Evolutionary conservation across 2,329 filamentous ascomycete species (phyloP).

Genomic region (Ophiostoma sp.): DNA sequence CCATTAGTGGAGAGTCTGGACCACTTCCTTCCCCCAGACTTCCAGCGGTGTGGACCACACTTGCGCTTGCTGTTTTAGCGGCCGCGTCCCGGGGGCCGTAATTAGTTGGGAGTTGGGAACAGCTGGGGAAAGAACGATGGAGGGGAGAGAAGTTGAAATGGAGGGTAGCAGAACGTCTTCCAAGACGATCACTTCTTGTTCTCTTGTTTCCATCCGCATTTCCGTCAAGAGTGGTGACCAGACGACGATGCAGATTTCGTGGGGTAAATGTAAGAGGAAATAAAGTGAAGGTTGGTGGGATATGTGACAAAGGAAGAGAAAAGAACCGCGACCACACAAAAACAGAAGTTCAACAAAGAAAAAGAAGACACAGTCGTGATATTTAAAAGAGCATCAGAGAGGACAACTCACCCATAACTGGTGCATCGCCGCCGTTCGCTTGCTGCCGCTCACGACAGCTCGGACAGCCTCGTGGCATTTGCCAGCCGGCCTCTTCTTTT

Average conservation of each 20-base stretch:
- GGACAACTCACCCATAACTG: conserved; percentile 8
- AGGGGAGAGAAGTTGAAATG: not conserved
- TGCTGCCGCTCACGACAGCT: conserved; percentile 17
- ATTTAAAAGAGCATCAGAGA: not conserved
- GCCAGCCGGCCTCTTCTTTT: not conserved
- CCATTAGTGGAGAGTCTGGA: not conserved
- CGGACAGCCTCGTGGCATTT: conserved; percentile 21
- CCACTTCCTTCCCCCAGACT: not conserved
- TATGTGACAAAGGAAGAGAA: not conserved
- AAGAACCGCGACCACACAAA: not conserved
- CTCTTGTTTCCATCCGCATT: not conserved
- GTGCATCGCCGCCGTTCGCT: not conserved
- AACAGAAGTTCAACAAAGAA: not conserved
- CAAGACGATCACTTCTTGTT: not conserved
- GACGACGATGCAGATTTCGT: not conserved
- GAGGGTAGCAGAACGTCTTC: not conserved
- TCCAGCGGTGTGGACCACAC: not conserved
- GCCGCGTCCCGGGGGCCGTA: not conserved
- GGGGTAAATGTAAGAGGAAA: not conserved
- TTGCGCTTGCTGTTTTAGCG: conserved; percentile 15
- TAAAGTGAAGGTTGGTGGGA: no score
- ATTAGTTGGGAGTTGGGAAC: not conserved
- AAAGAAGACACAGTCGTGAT: not conserved
- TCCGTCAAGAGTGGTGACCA: conserved; percentile 6
- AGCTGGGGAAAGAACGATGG: not conserved